A percentile compares a stretch with the other conserved stretches of the same genome.
Conservation (phyloP, 176 grass and related monocot genomes). For the Microstegium vimineum region DNA sequence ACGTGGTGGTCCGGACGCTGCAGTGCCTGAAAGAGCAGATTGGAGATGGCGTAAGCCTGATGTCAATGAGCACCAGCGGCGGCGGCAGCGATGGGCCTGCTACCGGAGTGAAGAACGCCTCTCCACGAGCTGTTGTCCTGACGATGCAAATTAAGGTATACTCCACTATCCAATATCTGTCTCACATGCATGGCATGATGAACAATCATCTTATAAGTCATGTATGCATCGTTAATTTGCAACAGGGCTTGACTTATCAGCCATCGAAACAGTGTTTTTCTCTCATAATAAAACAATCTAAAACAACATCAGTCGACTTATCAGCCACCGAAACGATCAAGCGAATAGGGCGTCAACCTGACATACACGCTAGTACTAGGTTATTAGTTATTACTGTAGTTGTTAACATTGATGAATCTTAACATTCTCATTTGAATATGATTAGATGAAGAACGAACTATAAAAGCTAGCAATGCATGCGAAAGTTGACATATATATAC, state of each 20-base stretch:
- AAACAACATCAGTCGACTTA: too few species aligned
- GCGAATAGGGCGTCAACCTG: too few species aligned
- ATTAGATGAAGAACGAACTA: not conserved
- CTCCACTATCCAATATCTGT: not conserved
- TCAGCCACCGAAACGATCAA: too few species aligned
- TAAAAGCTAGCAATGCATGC: too few species aligned
- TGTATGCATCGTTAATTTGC: too few species aligned
- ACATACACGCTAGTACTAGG: not conserved
- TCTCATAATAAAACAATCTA: too few species aligned
- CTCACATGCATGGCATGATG: not conserved
- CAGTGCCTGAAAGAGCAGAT: constrained; percentile 48
- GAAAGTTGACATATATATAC: too few species aligned
- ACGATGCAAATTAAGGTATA: constrained; percentile 54
- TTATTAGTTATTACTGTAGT: not conserved
- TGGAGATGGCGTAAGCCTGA: constrained; percentile 36
- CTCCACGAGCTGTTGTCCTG: not conserved
- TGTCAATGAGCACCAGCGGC: constrained; percentile 48
- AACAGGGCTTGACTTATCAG: too few species aligned
- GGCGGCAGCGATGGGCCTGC: not conserved
- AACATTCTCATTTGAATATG: not conserved
- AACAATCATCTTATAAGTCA: not conserved
- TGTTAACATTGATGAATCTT: not conserved
- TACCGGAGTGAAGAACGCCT: not conserved
- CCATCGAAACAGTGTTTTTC: too few species aligned
- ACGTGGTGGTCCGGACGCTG: constrained; percentile 45